Conservation (phyloP, 257 asterid species). For the Gentiana dahurica region DNA sequence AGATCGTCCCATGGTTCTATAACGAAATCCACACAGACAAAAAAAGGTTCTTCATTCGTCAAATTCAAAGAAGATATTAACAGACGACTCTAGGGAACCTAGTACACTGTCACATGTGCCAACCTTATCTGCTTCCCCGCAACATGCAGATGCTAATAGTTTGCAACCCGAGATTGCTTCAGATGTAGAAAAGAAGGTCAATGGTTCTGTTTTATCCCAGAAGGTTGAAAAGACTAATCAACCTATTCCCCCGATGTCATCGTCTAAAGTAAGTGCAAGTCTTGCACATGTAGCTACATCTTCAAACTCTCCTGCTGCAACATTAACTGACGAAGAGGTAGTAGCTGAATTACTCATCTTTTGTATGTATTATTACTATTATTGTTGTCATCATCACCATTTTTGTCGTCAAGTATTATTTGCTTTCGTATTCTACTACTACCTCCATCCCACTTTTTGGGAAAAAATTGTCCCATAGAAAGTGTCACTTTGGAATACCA, state of each 20-base stretch:
- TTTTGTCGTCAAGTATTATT: no score
- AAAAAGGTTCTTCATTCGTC: conserved; percentile 39
- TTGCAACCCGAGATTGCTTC: conserved; percentile 35
- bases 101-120: conserved; percentile 28
- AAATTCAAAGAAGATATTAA: conserved; percentile 36
- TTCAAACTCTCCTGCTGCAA: conserved; percentile 45
- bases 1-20: conserved; percentile 28
- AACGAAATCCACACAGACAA: conserved; percentile 35
- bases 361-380: not conserved
- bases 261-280: conserved; percentile 50
- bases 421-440: no score
- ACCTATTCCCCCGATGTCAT: conserved; percentile 27
- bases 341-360: conserved; percentile 5
- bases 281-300: conserved; percentile 40
- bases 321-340: conserved; percentile 96
- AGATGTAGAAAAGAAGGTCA: conserved; percentile 37
- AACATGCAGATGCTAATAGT: conserved; percentile 37
- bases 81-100: conserved; percentile 40
- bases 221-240: conserved; percentile 58
- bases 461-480: no score
- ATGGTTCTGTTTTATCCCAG: conserved; percentile 31
- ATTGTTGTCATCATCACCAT: no score
- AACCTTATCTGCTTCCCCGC: conserved; percentile 22
- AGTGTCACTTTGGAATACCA: no score
- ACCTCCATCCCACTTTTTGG: no score